Base-by-base conservation (phyloP, 164 flowering plant species). In the grape (Vitis vinifera) region DNA sequence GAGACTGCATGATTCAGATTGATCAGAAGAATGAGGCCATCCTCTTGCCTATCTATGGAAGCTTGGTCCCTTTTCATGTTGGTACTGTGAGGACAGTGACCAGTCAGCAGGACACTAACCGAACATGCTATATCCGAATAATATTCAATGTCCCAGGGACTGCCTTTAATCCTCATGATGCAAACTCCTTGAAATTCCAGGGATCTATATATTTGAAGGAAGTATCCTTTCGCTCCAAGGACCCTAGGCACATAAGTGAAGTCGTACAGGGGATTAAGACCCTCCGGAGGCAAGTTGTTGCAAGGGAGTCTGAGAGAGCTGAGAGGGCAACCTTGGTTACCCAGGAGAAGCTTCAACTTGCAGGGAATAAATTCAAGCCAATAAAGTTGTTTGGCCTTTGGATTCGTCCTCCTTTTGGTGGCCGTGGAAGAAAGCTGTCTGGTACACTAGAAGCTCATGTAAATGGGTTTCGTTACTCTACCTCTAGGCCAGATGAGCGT, bases 281-380 rank as follows among this genome's bases (percentile, higher is more conserved):
- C 11, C 92, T 93, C 2, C 72, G 92, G 8, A 75, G 97, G n/a
- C 88, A 87, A 55, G 97, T 93, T 60, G 77, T 71, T 10, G 72
- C 94, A 1, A 77, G 98, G 77, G 98, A 93, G 70, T 91, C 93
- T 48, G 95, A 86, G 68, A 80, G 88, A 75, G 98, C 94, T 68
- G 95, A 93, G 78, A 85, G 95, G 76, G 97, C 97, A 50, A 89
- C 98, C 15, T 73, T 93, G 62, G 97, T 93, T 50, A 86, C 89
- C 11, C 95, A 93, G 70, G 98, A 93, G 73, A 91, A 84, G 59
- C 87, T 91, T 55, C 85, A 81, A 75, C 81, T 93, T 68, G 80
- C 91, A 0, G 86, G 84, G 1, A 69, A 69, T 67, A 88, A 74
- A 65, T 86, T 86, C 53, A 91, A 86, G 77, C 94, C 96, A 15